Base-by-base conservation (phyloP, 331 rosid species). In the Stylosanthes scabra region DNA sequence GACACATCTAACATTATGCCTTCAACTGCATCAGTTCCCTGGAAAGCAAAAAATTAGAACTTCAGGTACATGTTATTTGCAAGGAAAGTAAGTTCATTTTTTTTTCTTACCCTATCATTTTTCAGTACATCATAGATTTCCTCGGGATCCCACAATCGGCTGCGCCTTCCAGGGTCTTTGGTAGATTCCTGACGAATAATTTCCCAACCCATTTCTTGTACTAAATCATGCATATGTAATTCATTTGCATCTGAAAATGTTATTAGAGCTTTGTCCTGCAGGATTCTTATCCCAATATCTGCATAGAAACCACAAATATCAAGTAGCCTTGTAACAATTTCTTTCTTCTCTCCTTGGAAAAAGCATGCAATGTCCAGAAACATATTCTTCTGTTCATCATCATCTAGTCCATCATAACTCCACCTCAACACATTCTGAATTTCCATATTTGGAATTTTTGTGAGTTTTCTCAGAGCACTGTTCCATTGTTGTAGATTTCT, bases 291-390 rank as follows among this genome's bases (percentile, higher is more conserved):
- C 10, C 64, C 67, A 39, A 40, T 40, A 40, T 62, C 47, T 15
- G 60, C 51, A 12, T 6, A 68, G 13, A 55, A 56, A 27, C 34
- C 80, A 49, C 76, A 69, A 9, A 1, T 42, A 34, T 68, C 59
- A 7, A 77, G 52, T 69, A 67, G 27, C 8, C 9, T 49, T 31
- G 7, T 65, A 20, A 46, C 41, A 29, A 1, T 10, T n/a, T 27
- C 11, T 60, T 71, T 34, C 34, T 70, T 11, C 54, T 0, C 50
- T 40, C 73, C 47, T 49, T 29, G 25, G 27, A 67, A 77, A 51
- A 82, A 77, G 46, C 82, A 77, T 50, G 76, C 80, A 5, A 77
- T 73, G 37, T 82, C 82, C 49, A 82, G 80, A 67, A 82, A 77
- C 14, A 82, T 61, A 1, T 52, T 47, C 42, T 40, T 47, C 42